phyloP scores from a whole-genome alignment of 305 asterid species.

The Fraxinus greggii region DNA sequence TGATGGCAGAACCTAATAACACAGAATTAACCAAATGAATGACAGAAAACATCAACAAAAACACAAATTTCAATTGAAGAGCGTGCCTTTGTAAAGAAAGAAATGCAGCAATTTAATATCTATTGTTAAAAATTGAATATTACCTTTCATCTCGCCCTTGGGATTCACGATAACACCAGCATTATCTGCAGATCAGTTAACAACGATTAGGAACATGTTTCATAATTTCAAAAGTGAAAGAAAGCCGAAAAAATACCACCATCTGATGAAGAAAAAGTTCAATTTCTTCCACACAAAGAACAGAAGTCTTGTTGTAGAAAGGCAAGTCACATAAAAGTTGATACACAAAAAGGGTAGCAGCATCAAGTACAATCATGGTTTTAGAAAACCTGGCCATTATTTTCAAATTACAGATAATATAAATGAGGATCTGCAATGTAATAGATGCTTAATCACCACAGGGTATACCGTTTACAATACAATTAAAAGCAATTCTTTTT shows the following conservation, averaged over 20 bases:
- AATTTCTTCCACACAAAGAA: background rate
- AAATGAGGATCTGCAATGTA: background rate
- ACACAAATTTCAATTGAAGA: background rate
- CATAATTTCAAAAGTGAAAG: background rate
- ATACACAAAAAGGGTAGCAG: background rate
- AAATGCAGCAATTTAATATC: background rate
- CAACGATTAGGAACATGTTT: background rate
- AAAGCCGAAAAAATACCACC: background rate
- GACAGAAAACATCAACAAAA: background rate
- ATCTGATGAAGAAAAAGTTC: background rate
- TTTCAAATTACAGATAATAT: background rate
- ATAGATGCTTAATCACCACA: background rate
- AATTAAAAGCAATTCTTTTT: background rate
- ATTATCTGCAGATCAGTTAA: slow-evolving; percentile 39
- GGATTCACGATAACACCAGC: slow-evolving; percentile 74
- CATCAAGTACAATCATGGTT: background rate
- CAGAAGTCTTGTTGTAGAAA: background rate
- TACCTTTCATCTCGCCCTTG: slow-evolving; percentile 74
- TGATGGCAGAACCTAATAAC: slow-evolving; percentile 53
- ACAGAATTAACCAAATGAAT: background rate
- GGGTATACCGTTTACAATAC: background rate
- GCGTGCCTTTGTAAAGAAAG: background rate
- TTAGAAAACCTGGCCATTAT: background rate
- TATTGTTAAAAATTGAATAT: background rate
- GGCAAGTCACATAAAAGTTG: background rate